phyloP scores from a whole-genome alignment of 345 rosid species.

The Carallia brachiata region DNA sequence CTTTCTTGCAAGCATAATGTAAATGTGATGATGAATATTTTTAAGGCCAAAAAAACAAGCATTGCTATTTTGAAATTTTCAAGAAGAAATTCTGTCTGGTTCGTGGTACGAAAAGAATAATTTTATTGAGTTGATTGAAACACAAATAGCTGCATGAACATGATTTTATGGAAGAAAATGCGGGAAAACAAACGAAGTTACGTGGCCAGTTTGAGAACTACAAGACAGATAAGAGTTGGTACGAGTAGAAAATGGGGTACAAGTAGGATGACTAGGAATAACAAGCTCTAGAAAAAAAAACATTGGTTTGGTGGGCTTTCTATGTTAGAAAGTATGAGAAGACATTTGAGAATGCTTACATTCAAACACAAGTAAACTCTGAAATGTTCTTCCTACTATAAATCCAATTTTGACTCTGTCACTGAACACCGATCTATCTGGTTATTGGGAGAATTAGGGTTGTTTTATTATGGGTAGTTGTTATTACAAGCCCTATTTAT shows the following conservation, averaged over 20 bases:
- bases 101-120: neutral
- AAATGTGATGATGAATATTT: neutral
- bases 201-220: neutral
- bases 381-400: too few species aligned
- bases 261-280: neutral
- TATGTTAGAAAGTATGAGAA: neutral
- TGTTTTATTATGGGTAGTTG: too few species aligned
- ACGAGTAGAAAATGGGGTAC: conserved; percentile 1
- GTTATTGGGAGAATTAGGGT: too few species aligned
- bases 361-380: too few species aligned
- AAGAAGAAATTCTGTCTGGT: neutral
- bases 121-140: neutral
- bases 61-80: neutral
- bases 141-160: neutral
- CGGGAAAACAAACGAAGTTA: neutral
- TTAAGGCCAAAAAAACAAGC: neutral
- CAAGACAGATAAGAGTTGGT: neutral
- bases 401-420: too few species aligned
- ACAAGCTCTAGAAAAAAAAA: neutral
- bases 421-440: too few species aligned
- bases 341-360: neutral
- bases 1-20: neutral
- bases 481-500: too few species aligned
- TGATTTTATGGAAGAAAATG: neutral
- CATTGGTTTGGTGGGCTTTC: neutral